A percentile compares a stretch with the other conserved stretches of the same genome.
Conservation (phyloP, 140 eudicot species). For the Cichorium intybus region DNA sequence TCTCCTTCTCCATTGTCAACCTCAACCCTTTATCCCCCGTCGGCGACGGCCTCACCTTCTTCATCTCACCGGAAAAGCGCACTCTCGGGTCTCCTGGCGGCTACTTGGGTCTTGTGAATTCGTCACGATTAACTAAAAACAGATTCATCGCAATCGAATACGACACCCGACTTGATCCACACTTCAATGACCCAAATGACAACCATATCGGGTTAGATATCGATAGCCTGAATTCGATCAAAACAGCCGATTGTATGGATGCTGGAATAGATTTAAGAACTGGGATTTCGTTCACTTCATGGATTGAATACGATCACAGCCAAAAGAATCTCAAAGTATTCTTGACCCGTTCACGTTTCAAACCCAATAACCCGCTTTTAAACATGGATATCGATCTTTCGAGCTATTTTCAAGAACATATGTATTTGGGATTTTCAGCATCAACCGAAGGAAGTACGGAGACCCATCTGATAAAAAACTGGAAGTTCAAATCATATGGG, state of each 20-base stretch:
- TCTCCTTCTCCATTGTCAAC: conserved; percentile 49
- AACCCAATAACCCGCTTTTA: conserved; percentile 53
- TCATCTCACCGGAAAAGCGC: conserved; percentile 52
- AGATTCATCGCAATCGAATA: conserved; percentile 73
- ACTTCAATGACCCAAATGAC: conserved; percentile 65
- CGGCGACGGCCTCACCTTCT: conserved; percentile 68
- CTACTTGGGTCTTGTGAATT: conserved; percentile 65
- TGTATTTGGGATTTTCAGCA: conserved; percentile 70
- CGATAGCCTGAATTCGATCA: conserved; percentile 61
- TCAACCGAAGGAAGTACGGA: conserved; percentile 77
- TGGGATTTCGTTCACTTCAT: conserved; percentile 57
- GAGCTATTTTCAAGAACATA: conserved; percentile 38
- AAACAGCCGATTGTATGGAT: conserved; percentile 44
- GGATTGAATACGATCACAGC: conserved; percentile 64
- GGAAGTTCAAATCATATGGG: conserved; percentile 62
- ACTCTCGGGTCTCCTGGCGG: conserved; percentile 73
- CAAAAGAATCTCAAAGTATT: conserved; percentile 43
- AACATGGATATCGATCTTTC: conserved; percentile 49
- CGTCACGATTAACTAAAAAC: conserved; percentile 58
- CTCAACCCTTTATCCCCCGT: conserved; percentile 26
- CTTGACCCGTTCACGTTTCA: conserved; percentile 46
- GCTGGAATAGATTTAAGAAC: conserved; percentile 49
- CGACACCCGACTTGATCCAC: conserved; percentile 59
- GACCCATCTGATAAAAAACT: conserved; percentile 49
- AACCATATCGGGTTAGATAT: conserved; percentile 77